A percentile compares a stretch with the other conserved stretches of the same genome.
Evolutionary conservation across 805 yeast species (phyloP).

Genomic region (Yamadazyma phyllophila): DNA sequence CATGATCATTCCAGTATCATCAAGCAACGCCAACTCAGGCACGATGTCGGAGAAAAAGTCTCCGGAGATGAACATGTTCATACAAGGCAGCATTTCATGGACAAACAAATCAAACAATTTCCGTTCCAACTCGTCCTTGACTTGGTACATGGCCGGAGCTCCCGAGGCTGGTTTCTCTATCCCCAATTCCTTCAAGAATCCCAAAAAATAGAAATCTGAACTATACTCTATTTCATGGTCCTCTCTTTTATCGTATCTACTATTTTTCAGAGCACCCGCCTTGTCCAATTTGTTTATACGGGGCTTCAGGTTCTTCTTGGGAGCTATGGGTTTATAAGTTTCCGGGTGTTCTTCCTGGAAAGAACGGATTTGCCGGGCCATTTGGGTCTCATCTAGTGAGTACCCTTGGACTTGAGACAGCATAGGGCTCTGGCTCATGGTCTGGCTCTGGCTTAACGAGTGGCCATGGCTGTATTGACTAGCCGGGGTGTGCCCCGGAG

Average conservation of each 20-base stretch:
- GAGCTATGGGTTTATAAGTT: constrained; percentile 33
- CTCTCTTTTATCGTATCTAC: not conserved
- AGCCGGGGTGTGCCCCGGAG: not conserved
- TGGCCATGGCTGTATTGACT: not conserved
- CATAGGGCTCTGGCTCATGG: not conserved
- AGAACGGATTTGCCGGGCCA: not conserved
- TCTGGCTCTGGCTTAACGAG: not conserved
- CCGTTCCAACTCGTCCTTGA: constrained; percentile 24
- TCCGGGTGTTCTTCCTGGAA: constrained; percentile 4
- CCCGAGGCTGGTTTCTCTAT: constrained; percentile 3
- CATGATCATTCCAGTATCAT: constrained; percentile 38
- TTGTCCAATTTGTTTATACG: constrained; percentile 33
- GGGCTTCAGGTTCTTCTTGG: constrained; percentile 37
- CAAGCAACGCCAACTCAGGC: constrained; percentile 35
- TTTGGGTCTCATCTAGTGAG: not conserved
- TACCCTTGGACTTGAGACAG: not conserved
- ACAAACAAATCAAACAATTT: constrained; percentile 35
- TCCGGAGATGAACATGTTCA: constrained; percentile 32
- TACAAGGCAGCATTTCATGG: constrained; percentile 24
- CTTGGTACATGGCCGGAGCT: constrained; percentile 10
- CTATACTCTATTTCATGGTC: constrained; percentile 6
- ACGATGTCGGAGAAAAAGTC: constrained; percentile 30
- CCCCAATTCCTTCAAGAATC: constrained; percentile 7
- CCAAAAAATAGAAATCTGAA: constrained; percentile 6
- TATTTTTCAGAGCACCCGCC: not conserved